Base-by-base conservation (phyloP, 345 rosid genomes). In the Hibiscus mutabilis region DNA sequence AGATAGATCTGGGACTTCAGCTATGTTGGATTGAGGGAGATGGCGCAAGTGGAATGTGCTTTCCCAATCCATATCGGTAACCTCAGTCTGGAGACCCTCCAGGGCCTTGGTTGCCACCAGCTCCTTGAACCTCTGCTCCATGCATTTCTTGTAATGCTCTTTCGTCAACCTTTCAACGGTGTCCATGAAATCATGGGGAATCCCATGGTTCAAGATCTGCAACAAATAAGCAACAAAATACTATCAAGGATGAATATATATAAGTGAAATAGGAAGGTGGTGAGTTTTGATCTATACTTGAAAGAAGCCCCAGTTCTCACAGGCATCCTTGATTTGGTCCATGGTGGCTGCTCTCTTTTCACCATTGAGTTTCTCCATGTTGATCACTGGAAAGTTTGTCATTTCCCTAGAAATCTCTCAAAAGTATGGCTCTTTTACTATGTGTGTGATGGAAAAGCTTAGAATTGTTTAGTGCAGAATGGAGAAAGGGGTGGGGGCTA, bases 21-120 rank as follows among this genome's bases (percentile, higher is more conserved):
- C 67, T 53, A 91, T 79, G 82, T 87, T 88, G 0, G 96, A 86
- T 35, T 68, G 52, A 6, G 98, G 96, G 29, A 87, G 96, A 77
- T 94, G 98, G 44, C 84, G 86, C 12, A 94, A 51, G 72, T 21
- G 73, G 82, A 91, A 94, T 44, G 98, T 94, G 74, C 90, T 87
- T 71, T 94, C 98, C 98, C 98, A 94, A 66, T 94, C 98, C 84
- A 91, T 67, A 68, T 91, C 93, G 24, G 75, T 81, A 77, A 91
- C 84, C 88, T 91, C 97, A 1, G 85, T 53, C 33, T 77, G 73
- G 62, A 87, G 83, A 47, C 79, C 85, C 19, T 86, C 91, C 1
- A 89, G 88, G 2, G 85, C 96, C 66, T 79, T 87, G 80, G 89
- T 80, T 25, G 86, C 59, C 2, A 55, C 29, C 4, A 55, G 24